These are phyloP conservation scores for Kitagawia praeruptora DNA, from an alignment of 129 eudicot species.

Conservation along the genomic window DNA sequence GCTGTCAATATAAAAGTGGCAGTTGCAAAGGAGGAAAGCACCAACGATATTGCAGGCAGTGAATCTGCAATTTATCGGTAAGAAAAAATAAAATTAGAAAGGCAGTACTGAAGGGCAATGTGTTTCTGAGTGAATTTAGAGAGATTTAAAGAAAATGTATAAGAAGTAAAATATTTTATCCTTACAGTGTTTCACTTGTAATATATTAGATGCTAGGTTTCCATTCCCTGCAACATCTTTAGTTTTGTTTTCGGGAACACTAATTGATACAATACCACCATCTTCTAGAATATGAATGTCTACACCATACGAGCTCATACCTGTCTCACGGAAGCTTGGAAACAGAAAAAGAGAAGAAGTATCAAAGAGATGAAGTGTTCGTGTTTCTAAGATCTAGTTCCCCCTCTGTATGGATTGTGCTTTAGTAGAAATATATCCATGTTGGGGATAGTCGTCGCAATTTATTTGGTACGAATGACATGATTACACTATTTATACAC, in stretches of 20 bases:
- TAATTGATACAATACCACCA: slow-evolving; percentile 31
- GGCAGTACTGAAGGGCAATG: neutral
- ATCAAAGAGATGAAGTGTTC: neutral
- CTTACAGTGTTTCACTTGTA: slow-evolving; percentile 78
- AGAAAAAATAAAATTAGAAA: neutral
- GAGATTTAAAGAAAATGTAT: neutral
- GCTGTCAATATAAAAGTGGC: slow-evolving; percentile 61
- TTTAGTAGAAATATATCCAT: neutral
- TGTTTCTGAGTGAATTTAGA: neutral
- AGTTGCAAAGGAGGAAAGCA: slow-evolving; percentile 49
- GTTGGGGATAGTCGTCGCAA: neutral
- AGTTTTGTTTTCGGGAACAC: slow-evolving; percentile 67
- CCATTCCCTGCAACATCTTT: slow-evolving; percentile 87
- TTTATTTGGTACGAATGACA: neutral
- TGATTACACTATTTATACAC: neutral
- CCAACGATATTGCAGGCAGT: slow-evolving; percentile 49
- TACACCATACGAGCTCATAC: slow-evolving; percentile 37
- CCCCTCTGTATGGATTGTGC: neutral
- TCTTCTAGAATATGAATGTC: slow-evolving; percentile 47
- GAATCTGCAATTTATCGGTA: slow-evolving; percentile 37
- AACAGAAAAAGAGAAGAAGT: neutral
- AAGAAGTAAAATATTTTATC: neutral
- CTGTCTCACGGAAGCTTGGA: slow-evolving; percentile 59
- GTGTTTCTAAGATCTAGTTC: neutral
- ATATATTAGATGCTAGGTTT: slow-evolving; percentile 59